Conservation (phyloP, 2,329 filamentous ascomycete species). For the Alternaria gansuensis region DNA sequence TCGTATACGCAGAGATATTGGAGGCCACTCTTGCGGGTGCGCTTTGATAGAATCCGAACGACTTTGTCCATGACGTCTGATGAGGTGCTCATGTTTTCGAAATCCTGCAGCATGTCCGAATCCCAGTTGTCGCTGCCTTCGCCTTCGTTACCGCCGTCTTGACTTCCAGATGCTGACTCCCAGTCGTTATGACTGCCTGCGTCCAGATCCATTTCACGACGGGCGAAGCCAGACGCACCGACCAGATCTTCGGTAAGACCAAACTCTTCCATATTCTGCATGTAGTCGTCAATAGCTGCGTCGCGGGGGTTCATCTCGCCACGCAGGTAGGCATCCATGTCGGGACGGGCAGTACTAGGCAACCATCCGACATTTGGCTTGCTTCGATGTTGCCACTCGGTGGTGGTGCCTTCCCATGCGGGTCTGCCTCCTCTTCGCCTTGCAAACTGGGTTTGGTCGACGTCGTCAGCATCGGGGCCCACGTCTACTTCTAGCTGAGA, state of each 20-base stretch:
- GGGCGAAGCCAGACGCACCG: conserved; percentile 39
- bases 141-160: conserved; percentile 21
- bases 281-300: conserved; percentile 71
- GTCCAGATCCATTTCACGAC: conserved; percentile 47
- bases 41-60: conserved; percentile 56
- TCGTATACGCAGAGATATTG: conserved; percentile 64
- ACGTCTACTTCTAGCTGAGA: conserved; percentile 13
- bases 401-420: conserved; percentile 44
- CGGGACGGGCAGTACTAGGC: conserved; percentile 32
- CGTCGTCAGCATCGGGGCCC: conserved; percentile 37
- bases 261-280: conserved; percentile 69
- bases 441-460: conserved; percentile 36
- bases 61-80: conserved; percentile 57
- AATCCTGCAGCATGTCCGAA: conserved; percentile 57
- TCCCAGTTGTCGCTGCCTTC: conserved; percentile 53
- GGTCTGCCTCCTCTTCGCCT: conserved; percentile 40
- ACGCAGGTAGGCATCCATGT: conserved; percentile 34
- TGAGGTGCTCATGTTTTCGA: conserved; percentile 62
- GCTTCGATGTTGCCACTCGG: conserved; percentile 46
- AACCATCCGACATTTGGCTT: conserved; percentile 52
- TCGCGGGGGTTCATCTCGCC: conserved; percentile 35
- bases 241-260: conserved; percentile 47
- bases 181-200: conserved; percentile 47
- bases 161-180: conserved; percentile 32
- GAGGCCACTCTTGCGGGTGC: conserved; percentile 55